Percentiles rank a stretch among this genome's conserved stretches.
Conservation (phyloP, 352 stramenopile genomes). For the Phytophthora boehmeriae region DNA sequence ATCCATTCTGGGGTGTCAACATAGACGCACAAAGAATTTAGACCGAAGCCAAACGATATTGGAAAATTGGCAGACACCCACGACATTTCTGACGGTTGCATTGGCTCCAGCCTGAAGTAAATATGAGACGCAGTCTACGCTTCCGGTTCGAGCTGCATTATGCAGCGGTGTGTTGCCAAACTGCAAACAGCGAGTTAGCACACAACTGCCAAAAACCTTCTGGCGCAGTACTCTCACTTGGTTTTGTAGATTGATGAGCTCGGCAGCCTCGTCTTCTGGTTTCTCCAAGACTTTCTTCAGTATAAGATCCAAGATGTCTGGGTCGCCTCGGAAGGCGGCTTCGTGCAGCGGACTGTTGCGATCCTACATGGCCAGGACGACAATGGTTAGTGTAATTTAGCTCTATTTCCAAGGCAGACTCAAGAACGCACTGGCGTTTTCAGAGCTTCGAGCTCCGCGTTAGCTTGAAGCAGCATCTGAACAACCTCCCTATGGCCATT, state of each 20-base stretch:
- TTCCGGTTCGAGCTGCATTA: constrained; percentile 68
- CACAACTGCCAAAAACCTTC: not conserved
- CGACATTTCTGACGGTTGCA: constrained; percentile 54
- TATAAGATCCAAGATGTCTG: constrained; percentile 54
- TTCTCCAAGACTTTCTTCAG: constrained; percentile 59
- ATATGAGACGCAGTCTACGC: constrained; percentile 45
- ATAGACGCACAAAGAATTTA: not conserved
- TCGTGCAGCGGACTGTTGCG: constrained; percentile 81
- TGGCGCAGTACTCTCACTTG: constrained; percentile 34
- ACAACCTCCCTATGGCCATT: constrained; percentile 65
- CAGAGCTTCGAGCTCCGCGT: constrained; percentile 61
- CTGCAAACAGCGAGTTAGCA: constrained; percentile 22
- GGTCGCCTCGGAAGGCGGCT: constrained; percentile 57
- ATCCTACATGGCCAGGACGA: constrained; percentile 41
- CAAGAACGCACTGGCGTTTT: constrained; percentile 65
- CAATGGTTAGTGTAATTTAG: not conserved
- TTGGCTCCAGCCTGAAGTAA: constrained; percentile 60
- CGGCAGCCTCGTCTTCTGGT: constrained; percentile 34
- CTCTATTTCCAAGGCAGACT: not conserved
- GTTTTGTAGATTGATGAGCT: constrained; percentile 66
- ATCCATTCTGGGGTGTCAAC: constrained; percentile 57
- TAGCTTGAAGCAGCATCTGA: constrained; percentile 57
- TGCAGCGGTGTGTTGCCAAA: constrained; percentile 84
- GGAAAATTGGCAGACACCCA: constrained; percentile 24
- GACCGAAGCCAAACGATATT: not conserved